These are phyloP conservation scores for Circinella minor DNA, from an alignment of 371 early-diverging fungal genomes.

Conservation along the genomic window DNA sequence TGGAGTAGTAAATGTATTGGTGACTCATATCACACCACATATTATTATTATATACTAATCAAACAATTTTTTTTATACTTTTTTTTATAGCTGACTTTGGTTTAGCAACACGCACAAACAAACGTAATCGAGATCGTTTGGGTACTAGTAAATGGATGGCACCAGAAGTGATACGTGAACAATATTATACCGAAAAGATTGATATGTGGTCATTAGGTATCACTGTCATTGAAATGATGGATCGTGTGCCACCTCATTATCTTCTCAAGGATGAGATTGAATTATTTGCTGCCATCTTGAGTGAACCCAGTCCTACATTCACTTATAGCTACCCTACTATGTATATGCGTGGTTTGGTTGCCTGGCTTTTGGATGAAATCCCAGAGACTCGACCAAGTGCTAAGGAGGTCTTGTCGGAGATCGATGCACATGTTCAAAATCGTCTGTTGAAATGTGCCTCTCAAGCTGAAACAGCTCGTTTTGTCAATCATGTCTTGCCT, in stretches of 20 bases:
- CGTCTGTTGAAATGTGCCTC: conserved; percentile 43
- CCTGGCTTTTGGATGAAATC: conserved; percentile 54
- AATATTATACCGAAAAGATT: conserved; percentile 84
- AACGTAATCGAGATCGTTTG: conserved; percentile 78
- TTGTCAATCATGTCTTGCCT: conserved; percentile 51
- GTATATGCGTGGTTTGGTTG: conserved; percentile 59
- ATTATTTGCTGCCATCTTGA: conserved; percentile 44
- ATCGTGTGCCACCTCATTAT: conserved; percentile 58
- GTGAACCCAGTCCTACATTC: conserved; percentile 53
- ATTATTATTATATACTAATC: not conserved
- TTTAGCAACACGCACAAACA: conserved; percentile 43
- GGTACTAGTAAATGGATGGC: conserved; percentile 99
- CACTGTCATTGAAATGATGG: conserved; percentile 55
- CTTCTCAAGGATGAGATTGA: conserved; percentile 53
- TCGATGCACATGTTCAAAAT: conserved; percentile 49
- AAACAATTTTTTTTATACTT: not conserved
- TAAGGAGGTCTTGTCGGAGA: conserved; percentile 45
- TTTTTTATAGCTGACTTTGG: conserved; percentile 42
- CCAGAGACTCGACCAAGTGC: conserved; percentile 47
- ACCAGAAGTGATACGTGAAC: conserved; percentile 94
- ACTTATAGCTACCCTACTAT: conserved; percentile 55
- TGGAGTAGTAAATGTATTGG: too few relatives aligned
- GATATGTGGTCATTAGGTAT: conserved; percentile 99
- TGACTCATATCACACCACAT: conserved; percentile 10
- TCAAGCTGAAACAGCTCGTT: conserved; percentile 39